Conservation (phyloP, 306 rosid genomes). For the Medicago truncatula region MtrunA17r5.0-ANR NC_053045.1:58338501-58339000, state of each 20-base stretch:
- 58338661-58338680: neutral
- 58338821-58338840: conserved; percentile 3
- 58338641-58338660: neutral
- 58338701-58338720: neutral
- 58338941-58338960: conserved; percentile 58
- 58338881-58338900: conserved; percentile 64
- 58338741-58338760: conserved; percentile 21
- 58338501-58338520: conserved; percentile 6
- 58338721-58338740: neutral
- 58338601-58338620: neutral
- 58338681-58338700: neutral
- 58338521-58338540: neutral
- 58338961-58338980: conserved; percentile 64
- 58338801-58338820: conserved; percentile 23
- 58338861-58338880: conserved; percentile 31
- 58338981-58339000: conserved; percentile 58
- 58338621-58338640: neutral
- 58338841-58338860: conserved; percentile 20
- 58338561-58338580: neutral
- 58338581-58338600: neutral
- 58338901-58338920: conserved; percentile 76
- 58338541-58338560: neutral
- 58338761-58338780: conserved; percentile 22
- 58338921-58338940: conserved; percentile 54
- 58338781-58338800: conserved; percentile 34